Evolutionary conservation across 192 early-diverging fungal genomes (phyloP).

Genomic region (Coemansia furcata): DNA sequence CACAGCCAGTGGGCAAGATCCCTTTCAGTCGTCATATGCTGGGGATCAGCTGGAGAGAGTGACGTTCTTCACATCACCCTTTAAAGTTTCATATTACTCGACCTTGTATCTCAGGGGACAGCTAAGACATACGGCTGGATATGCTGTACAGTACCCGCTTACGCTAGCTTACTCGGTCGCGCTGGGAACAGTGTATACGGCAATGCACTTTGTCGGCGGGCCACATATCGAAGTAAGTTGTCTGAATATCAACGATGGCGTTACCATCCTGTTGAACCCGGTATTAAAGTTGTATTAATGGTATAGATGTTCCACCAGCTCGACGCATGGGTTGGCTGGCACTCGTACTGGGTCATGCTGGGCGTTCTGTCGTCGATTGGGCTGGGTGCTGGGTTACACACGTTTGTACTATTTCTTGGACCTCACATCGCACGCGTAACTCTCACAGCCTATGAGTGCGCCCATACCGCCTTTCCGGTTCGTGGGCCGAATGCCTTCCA

Average conservation of each 20-base stretch:
- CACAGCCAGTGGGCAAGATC: not conserved
- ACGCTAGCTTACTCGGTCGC: slow-evolving; percentile 39
- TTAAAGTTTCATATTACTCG: slow-evolving; percentile 52
- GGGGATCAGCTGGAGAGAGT: slow-evolving; percentile 20
- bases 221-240: slow-evolving; percentile 28
- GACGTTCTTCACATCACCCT: slow-evolving; percentile 42
- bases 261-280: not conserved
- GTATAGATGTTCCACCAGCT: slow-evolving; percentile 29
- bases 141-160: slow-evolving; percentile 35
- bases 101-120: slow-evolving; percentile 32
- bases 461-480: slow-evolving; percentile 68
- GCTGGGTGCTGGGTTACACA: slow-evolving; percentile 91
- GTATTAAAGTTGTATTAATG: not conserved
- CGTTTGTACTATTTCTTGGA: slow-evolving; percentile 91
- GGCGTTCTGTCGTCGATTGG: slow-evolving; percentile 91
- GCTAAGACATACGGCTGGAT: slow-evolving; percentile 15
- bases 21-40: not conserved
- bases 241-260: not conserved
- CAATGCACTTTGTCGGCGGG: slow-evolving; percentile 40
- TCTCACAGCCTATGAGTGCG: slow-evolving; percentile 80
- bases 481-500: slow-evolving; percentile 62
- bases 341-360: slow-evolving; percentile 83
- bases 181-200: slow-evolving; percentile 28
- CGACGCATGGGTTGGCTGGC: slow-evolving; percentile 73
- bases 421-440: slow-evolving; percentile 92